Conservation (phyloP, 177 flowering plant genomes). For the Vitis hybrid region DNA sequence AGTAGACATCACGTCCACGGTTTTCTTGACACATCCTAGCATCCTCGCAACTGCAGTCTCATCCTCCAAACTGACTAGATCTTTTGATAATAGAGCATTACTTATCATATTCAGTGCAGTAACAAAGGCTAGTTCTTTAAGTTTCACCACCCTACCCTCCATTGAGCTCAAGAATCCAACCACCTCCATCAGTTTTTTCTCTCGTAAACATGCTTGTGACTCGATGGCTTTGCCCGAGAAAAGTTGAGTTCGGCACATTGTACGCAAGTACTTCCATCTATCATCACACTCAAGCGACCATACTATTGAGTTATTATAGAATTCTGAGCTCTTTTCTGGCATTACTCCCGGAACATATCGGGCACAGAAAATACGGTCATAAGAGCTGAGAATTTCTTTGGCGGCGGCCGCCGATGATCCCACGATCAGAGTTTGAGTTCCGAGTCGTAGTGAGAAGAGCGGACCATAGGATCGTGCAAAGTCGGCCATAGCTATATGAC, state of each 20-base stretch:
- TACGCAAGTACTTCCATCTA: background rate
- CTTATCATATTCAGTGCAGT: constrained; percentile 4
- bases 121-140: constrained; percentile 7
- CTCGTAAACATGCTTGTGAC: constrained; percentile 6
- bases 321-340: background rate
- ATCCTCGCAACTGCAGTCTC: background rate
- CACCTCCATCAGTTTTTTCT: constrained; percentile 10
- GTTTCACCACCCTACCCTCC: constrained; percentile 11
- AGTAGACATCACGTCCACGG: background rate
- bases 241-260: constrained; percentile 1
- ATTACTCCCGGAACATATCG: background rate
- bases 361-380: background rate
- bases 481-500: background rate
- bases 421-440: background rate
- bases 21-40: background rate
- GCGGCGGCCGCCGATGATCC: background rate
- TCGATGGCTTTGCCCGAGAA: constrained; percentile 10
- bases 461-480: background rate
- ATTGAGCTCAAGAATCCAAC: background rate
- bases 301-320: background rate
- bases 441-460: background rate
- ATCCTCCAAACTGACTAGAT: constrained; percentile 11
- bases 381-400: background rate
- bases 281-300: background rate
- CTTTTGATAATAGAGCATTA: constrained; percentile 3